Base-by-base conservation (phyloP, 2,329 filamentous ascomycete species). In the Acarospora socialis region DNA sequence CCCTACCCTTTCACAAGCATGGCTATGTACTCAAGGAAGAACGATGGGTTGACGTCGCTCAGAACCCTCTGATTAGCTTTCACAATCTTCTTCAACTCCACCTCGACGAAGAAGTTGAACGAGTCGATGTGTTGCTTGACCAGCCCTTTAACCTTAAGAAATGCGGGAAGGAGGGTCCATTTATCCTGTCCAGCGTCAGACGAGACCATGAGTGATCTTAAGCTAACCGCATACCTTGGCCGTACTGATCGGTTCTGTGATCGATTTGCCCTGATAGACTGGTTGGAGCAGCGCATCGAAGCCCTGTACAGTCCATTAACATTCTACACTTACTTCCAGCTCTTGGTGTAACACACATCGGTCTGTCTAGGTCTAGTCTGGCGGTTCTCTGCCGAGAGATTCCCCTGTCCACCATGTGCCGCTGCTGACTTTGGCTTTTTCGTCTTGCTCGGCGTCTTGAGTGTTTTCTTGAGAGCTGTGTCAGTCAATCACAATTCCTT, bases 121-220 rank as follows among this genome's bases (percentile, higher is more conserved):
- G 90, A 95, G 61, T 98, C 92, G 51, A 93, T 87, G 55, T 94
- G 86, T 64, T 95, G 87, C 57, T 94, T 94, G 32, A 94, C 86
- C 35, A 94, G 65, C 35, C 86, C 86, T 59, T 98, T 98, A 48
- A 94, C 86, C 57, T 94, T 94, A 37, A 98, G 63, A 55, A 98
- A 98, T n/a, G 90, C 90, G 1, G 90, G 92, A 17, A 98, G 61
- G 24, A 98, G 66, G 54, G 95, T 93, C 73, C 87, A 94, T 66
- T 98, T 98, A 62, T 98, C 90, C 49, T 80, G 6, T 10, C 12
- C 10, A 3, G 14, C 31, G 15, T 28, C 16, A 28, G 13, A 15
- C 12, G n/a, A 18, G 13, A 14, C 4, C 18, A 5, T n/a, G n/a
- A n/a, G n/a, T n/a, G n/a, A n/a, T n/a, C n/a, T n/a, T n/a, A n/a